phyloP scores from a whole-genome alignment of 306 rosid genomes.

The Phaseolus lunatus region DNA sequence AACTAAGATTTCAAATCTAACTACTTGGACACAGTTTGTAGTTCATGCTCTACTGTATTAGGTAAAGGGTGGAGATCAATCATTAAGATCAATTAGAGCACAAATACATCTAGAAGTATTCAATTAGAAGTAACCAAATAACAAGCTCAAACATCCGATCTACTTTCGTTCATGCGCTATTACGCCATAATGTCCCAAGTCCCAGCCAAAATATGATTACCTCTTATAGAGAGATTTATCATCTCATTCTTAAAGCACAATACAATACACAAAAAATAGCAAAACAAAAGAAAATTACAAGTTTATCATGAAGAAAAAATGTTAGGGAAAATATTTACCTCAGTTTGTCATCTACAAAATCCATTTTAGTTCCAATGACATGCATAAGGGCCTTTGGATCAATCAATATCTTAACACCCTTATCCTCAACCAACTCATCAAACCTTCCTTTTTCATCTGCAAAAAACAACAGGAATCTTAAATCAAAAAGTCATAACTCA shows the following conservation, averaged over 20 bases:
- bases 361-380: constrained; percentile 96
- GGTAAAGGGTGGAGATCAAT: background rate
- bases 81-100: background rate
- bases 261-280: background rate
- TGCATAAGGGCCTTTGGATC: constrained; percentile 99
- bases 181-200: background rate
- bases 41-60: background rate
- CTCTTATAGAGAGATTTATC: background rate
- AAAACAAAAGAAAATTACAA: constrained; percentile 19
- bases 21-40: background rate
- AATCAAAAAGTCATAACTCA: background rate
- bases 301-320: constrained; percentile 3
- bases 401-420: constrained; percentile 88
- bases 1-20: background rate
- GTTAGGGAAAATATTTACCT: constrained; percentile 57
- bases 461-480: constrained; percentile 37
- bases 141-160: background rate
- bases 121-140: background rate
- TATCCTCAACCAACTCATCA: constrained; percentile 91
- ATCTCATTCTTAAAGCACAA: background rate
- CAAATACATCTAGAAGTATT: background rate
- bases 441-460: constrained; percentile 93
- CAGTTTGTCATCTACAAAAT: constrained; percentile 91
- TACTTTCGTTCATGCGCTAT: background rate
- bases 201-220: constrained; percentile 1